A percentile compares a stretch with the other conserved stretches of the same genome.
These are phyloP conservation scores for Ammopiptanthus mongolicus DNA, from an alignment of 306 rosid species.

Conservation along the genomic window DNA sequence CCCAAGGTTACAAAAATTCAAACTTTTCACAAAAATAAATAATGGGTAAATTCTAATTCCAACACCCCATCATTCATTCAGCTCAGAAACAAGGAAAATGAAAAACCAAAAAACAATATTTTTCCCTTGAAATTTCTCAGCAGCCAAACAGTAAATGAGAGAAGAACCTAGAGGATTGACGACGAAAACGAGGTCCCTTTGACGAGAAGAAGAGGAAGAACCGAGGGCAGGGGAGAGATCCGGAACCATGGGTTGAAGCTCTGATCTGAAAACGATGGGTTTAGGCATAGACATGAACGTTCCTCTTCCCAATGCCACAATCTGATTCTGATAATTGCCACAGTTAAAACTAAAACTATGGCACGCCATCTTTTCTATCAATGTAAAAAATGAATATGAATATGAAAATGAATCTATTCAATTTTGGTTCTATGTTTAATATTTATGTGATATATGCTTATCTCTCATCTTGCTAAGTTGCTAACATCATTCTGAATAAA, in stretches of 20 bases:
- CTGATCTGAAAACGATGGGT: slow-evolving; percentile 38
- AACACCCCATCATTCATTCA: slow-evolving; percentile 15
- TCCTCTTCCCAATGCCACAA: slow-evolving; percentile 34
- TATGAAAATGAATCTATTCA: too few relatives aligned
- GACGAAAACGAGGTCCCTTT: slow-evolving; percentile 76
- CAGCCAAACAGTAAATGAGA: background rate
- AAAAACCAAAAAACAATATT: background rate
- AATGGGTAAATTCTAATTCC: background rate
- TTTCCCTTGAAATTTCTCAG: background rate
- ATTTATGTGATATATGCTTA: too few relatives aligned
- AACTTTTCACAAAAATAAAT: background rate
- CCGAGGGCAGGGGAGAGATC: slow-evolving; percentile 41
- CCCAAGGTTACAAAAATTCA: background rate
- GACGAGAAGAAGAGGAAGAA: slow-evolving; percentile 49
- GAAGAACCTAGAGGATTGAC: slow-evolving; percentile 77
- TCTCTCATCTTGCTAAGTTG: too few relatives aligned
- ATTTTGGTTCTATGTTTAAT: too few relatives aligned
- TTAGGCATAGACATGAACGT: slow-evolving; percentile 30
- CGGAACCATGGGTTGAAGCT: slow-evolving; percentile 39
- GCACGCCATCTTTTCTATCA: background rate
- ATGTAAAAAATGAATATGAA: too few relatives aligned
- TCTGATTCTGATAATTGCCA: slow-evolving; percentile 24
- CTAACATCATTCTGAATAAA: too few relatives aligned
- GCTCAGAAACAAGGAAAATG: background rate
- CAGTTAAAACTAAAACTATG: background rate